These are phyloP conservation scores for Amanita pseudoporphyria DNA, from an alignment of 768 basidiomycete species.

Conservation along the genomic window DNA sequence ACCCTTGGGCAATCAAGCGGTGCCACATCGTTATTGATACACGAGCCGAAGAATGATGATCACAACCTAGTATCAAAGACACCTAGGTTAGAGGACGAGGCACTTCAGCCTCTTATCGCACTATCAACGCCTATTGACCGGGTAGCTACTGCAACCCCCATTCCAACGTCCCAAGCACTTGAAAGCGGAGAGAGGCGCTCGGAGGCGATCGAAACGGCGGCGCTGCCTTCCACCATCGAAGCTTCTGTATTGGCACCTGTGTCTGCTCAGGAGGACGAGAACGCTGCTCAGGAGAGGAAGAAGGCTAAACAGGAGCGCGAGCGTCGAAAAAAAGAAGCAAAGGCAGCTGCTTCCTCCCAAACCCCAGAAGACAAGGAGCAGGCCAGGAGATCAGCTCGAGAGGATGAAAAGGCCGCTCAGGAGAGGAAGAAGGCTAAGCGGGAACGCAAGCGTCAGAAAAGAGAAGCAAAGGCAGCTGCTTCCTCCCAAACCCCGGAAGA, in stretches of 20 bases:
- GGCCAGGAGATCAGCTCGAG: background rate
- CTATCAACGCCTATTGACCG: background rate
- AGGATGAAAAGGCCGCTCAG: background rate
- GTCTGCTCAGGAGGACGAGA: background rate
- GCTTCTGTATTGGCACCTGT: background rate
- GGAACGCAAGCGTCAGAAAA: no score
- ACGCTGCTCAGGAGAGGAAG: slow-evolving; percentile 1
- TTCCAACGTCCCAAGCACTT: background rate
- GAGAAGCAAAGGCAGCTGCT: slow-evolving; percentile 4
- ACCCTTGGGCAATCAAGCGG: no score
- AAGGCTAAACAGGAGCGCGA: no score
- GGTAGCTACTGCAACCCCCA: background rate
- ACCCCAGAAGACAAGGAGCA: background rate
- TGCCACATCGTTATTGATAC: no score
- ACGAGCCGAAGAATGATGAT: no score
- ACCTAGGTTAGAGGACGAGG: background rate
- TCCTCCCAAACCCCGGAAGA: background rate
- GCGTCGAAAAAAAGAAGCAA: no score
- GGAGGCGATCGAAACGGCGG: no score
- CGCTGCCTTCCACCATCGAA: background rate
- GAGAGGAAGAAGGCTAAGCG: no score
- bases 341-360: background rate
- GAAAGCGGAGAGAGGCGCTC: background rate
- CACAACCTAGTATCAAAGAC: no score
- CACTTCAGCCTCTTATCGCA: background rate